phyloP scores from a whole-genome alignment of 176 grass and related monocot genomes.

The Lolium rigidum region DNA sequence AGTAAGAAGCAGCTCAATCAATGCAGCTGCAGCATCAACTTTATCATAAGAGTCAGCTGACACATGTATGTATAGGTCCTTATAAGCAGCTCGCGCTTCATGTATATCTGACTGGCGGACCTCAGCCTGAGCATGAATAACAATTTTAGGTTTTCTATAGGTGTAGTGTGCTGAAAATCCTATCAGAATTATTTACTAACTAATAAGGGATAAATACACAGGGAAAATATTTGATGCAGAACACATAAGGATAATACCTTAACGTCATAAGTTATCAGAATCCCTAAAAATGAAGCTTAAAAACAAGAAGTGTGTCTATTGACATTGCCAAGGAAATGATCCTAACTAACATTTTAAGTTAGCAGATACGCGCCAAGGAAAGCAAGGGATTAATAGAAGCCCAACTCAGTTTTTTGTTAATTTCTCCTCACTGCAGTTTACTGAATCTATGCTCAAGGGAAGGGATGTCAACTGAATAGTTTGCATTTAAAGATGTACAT shows the following conservation, averaged over 20 bases:
- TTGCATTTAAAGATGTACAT: slow-evolving; percentile 28
- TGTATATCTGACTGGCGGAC: slow-evolving; percentile 69
- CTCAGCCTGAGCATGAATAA: slow-evolving; percentile 66
- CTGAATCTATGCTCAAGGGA: slow-evolving; percentile 11
- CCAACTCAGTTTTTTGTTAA: not conserved
- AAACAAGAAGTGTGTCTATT: not conserved
- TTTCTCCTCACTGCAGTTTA: slow-evolving; percentile 12
- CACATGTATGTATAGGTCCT: slow-evolving; percentile 79
- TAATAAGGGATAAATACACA: not conserved
- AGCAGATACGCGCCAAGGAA: not conserved
- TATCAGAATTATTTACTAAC: slow-evolving; percentile 34
- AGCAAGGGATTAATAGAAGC: slow-evolving; percentile 10
- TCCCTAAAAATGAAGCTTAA: not conserved
- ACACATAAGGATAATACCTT: slow-evolving; percentile 1
- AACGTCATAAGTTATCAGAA: not conserved
- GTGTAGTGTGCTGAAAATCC: slow-evolving; percentile 14
- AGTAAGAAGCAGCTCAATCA: slow-evolving; percentile 85
- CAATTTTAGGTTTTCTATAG: not conserved
- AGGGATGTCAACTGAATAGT: not conserved
- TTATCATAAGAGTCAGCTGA: slow-evolving; percentile 89
- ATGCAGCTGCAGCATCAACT: slow-evolving; percentile 81
- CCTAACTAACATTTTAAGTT: not conserved
- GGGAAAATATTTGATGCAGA: slow-evolving; percentile 1
- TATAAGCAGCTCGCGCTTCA: slow-evolving; percentile 69
- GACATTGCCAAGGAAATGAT: not conserved